Percentiles rank a stretch among this genome's conserved stretches.
phyloP scores from a whole-genome alignment of 2,329 filamentous ascomycete species.

The Hypoxylon sp. region DNA sequence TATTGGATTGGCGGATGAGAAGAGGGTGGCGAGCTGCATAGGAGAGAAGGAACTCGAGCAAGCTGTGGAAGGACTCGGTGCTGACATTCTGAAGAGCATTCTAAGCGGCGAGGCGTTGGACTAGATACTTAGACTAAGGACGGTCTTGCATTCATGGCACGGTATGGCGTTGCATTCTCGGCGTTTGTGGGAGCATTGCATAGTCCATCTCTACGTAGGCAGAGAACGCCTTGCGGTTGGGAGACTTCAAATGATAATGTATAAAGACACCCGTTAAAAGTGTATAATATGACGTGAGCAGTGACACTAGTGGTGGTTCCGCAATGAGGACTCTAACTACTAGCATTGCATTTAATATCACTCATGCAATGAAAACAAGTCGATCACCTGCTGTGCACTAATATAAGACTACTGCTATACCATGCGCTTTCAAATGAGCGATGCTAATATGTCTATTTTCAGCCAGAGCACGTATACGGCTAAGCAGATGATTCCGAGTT shows the following conservation, averaged over 20 bases:
- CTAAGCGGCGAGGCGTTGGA: constrained; percentile 73
- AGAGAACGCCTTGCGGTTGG: constrained; percentile 4
- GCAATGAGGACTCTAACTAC: background rate
- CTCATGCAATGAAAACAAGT: no score
- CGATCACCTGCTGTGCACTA: no score
- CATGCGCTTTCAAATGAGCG: no score
- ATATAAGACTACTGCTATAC: no score
- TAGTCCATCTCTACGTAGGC: constrained; percentile 1
- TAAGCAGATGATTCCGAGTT: no score
- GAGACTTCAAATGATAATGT: constrained; percentile 25
- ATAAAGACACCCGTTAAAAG: constrained; percentile 6
- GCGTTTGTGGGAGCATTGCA: constrained; percentile 25
- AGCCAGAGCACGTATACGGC: no score
- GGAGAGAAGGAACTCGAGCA: constrained; percentile 83
- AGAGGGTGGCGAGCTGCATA: constrained; percentile 82
- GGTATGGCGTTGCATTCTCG: constrained; percentile 47
- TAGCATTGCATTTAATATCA: background rate
- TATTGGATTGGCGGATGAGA: constrained; percentile 76
- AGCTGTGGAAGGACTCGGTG: constrained; percentile 74
- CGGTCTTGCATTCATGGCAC: constrained; percentile 35
- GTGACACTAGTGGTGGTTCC: background rate
- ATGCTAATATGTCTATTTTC: no score
- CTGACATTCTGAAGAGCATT: constrained; percentile 74
- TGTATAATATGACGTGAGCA: background rate
- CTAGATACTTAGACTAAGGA: constrained; percentile 57